Evolutionary conservation across 352 stramenopile species (phyloP), one percentile per base, ranked within the genome.

Genomic region (Peronospora tabacina): DNA sequence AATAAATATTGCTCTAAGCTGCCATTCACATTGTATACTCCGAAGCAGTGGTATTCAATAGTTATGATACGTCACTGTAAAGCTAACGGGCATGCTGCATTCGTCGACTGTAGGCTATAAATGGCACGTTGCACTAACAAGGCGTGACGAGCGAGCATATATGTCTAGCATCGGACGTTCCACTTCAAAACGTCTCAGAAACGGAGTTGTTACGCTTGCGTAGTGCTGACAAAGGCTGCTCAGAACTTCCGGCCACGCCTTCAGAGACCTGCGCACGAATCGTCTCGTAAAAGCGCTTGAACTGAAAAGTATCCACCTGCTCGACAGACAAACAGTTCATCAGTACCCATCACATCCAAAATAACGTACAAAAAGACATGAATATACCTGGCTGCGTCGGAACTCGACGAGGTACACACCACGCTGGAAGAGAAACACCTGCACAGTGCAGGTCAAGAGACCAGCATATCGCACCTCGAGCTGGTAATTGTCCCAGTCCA

Each of bases 261-360:
- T 81, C 68, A 6, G 73, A 72, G 24, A 92, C 69, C 20, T 77
- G 69, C 10, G 66, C 63, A 29, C 77, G 80, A 13, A 92, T 75
- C 29, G 85, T 75, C 53, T 92, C 73, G 55, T 90, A 92, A 47
- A 90, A 92, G 37, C 82, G 75, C 55, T 93, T 90, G 58, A 93
- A 93, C 52, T 86, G 66, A 49, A 93, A 93, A 42, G 90, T 89
- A 54, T 93, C 82, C 10, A 90, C 58, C 79, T 92, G 51, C 1
- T 48, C 12, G 39, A 62, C 1, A 56, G 32, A 43, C 33, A 17
- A 12, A 35, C 9, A 49, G 24, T 44, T 55, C 13, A 37, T 68
- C 32, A 68, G 37, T 19, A 37, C 13, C 30, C 11, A 30, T 16
- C 3, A 48, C 17, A 28, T 28, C 13, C 15, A 34, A 3, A 26